Evolutionary conservation across 495 filamentous ascomycete genomes (phyloP).

Genomic region (Antarctomyces pellizariae): DNA sequence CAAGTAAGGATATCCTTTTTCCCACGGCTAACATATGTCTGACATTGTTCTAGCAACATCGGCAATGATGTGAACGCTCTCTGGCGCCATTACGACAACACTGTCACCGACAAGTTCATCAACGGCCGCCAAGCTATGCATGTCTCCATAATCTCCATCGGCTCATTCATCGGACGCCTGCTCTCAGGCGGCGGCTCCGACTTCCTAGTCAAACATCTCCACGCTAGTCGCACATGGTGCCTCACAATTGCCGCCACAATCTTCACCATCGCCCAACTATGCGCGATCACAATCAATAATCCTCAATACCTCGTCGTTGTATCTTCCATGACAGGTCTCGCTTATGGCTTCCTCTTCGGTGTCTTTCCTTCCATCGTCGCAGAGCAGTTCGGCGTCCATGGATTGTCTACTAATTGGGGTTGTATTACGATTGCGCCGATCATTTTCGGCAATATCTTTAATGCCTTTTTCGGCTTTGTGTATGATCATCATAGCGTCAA

Average conservation of each 20-base stretch:
- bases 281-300: constrained; percentile 54
- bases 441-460: constrained; percentile 74
- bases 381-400: constrained; percentile 73
- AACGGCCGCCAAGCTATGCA: constrained; percentile 70
- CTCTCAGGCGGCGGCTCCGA: constrained; percentile 67
- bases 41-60: constrained; percentile 47
- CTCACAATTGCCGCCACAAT: constrained; percentile 50
- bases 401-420: constrained; percentile 85
- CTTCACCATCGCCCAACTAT: constrained; percentile 64
- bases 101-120: constrained; percentile 48
- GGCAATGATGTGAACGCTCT: constrained; percentile 65
- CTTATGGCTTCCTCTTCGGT: constrained; percentile 86
- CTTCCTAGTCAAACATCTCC: constrained; percentile 54
- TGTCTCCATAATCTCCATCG: constrained; percentile 74
- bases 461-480: constrained; percentile 61
- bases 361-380: constrained; percentile 82
- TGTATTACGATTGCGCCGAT: constrained; percentile 77
- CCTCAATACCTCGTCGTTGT: constrained; percentile 57
- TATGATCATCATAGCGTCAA: constrained; percentile 59
- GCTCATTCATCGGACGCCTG: constrained; percentile 63
- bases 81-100: constrained; percentile 65
- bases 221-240: constrained; percentile 74
- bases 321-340: constrained; percentile 65
- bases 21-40: neutral
- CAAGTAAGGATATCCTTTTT: constrained; percentile 38